Base-by-base conservation (phyloP, 2,329 filamentous ascomycete genomes). In the Neopestalotiopsis clavispora region DNA sequence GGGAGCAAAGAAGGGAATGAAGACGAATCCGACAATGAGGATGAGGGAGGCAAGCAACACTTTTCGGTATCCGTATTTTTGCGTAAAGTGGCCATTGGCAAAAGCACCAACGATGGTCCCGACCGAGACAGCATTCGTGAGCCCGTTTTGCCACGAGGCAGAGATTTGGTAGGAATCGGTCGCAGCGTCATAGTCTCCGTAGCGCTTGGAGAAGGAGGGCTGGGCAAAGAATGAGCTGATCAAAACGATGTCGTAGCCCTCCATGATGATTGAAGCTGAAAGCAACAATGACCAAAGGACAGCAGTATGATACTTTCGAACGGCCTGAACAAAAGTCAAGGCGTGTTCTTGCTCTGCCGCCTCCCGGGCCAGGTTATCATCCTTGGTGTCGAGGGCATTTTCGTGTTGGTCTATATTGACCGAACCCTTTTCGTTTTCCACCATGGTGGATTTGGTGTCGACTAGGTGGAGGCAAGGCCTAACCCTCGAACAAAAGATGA, bases 71-170 rank as follows among this genome's bases (percentile, higher is more conserved):
- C 77, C 77, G 61, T 71, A 77, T 52, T 66, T 72, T 2, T 75
- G 73, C 45, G 75, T 75, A 49, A 78, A 71, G 57, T 75, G 76
- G 13, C 84, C 84, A 65, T 79, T 81, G 20, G 81, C 65, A 38
- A 81, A 74, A 3, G 83, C 74, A 0, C 84, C 84, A 1, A 83
- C 49, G 23, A 86, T 82, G 49, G 80, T 77, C 2, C 84, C 84
- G 2, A 81, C 77, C 17, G 78, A 74, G 0, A 79, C 78, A 6
- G 79, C 83, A 38, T 81, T 82, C 10, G 75, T 76, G 4, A 85
- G 72, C 1, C 77, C 82, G 2, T 81, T 78, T 71, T 85, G 83
- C 84, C 84, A 85, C 3, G 42, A 40, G 3, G 75, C 77, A 2
- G 71, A 67, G 20, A 78, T 72, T 66, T 78, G 72, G 67, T 72